Evolutionary conservation across 306 rosid genomes (phyloP), one percentile per base, ranked within the genome.

Genomic region (Coriaria nepalensis): DNA sequence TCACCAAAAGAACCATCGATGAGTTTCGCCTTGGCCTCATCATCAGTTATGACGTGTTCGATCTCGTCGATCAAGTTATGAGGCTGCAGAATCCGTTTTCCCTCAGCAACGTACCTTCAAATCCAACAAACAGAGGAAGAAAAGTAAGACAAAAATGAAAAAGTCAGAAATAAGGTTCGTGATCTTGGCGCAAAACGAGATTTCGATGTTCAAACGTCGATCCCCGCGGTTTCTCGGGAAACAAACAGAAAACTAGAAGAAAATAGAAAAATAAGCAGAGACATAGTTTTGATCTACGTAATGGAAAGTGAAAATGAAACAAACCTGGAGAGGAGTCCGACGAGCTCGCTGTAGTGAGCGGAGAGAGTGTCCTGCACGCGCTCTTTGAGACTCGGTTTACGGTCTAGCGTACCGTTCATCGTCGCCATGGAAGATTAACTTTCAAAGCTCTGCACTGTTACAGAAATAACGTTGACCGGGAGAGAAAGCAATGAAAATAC

Each of bases 1-100:
- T 73, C 63, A 54, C 73, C 57, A 36, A 79, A 83, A 35, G 81
- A 70, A 36, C 80, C 70, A 37, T 61, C 62, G 50, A 56, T 62
- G 65, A 73, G 73, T 37, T 56, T 60, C 9, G 41, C 49, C 58
- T 55, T 65, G 5, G 42, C 55, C 44, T 61, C 76, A 37, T 58
- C 65, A 40, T 74, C 73, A 20, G 34, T 12, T 6, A 62, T 43
- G 57, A 74, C 66, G 1, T 41, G 57, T 40, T 65, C 76, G 4
- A 74, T 55, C 57, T 69, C 68, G 5, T 39, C 52, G 34, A 50
- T 37, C 34, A 74, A 46, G 6, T 69, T 57, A 61, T 69, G 65
- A 10, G 68, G 67, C 49, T 69, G 80, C 11, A 74, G 70, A 33
- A 74, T 66, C 52, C 76, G 76, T 34, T 69, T 74, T 33, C 68